Percentiles rank a stretch among this genome's conserved stretches.
phyloP scores from a whole-genome alignment of 2,329 filamentous ascomycete species.

The Aspergillus uvarum region DNA sequence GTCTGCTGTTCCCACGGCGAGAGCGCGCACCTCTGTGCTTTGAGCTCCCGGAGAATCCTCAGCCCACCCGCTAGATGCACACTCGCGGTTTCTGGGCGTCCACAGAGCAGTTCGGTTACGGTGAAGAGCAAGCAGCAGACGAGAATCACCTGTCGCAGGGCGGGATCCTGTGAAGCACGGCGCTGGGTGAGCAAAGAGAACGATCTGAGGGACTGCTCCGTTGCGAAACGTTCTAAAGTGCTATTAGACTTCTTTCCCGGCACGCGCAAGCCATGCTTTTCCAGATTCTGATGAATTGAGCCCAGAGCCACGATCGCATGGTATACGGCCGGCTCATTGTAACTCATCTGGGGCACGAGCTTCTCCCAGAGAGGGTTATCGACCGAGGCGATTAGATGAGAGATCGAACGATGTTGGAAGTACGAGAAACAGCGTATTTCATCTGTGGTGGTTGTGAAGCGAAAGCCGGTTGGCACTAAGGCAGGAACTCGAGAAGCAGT shows the following conservation, averaged over 20 bases:
- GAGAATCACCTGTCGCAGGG: conserved; percentile 4
- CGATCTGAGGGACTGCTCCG: conserved; percentile 6
- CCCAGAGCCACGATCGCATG: conserved; percentile 12
- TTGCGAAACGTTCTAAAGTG: conserved; percentile 8
- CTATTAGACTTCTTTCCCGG: background rate
- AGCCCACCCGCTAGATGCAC: background rate
- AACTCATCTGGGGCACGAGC: conserved; percentile 1
- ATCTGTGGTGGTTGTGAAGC: conserved; percentile 14
- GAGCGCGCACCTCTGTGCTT: background rate
- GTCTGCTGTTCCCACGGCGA: background rate
- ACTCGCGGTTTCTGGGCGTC: background rate
- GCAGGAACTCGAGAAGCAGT: background rate
- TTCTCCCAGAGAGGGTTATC: conserved; percentile 12
- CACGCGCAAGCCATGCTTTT: background rate
- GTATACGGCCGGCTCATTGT: conserved; percentile 10
- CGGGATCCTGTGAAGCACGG: conserved; percentile 8
- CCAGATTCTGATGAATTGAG: conserved; percentile 3
- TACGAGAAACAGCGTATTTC: conserved; percentile 23
- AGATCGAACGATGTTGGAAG: conserved; percentile 17
- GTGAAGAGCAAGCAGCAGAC: conserved; percentile 12
- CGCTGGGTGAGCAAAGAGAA: conserved; percentile 4
- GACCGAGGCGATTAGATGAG: conserved; percentile 15
- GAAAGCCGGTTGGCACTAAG: background rate
- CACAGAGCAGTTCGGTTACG: background rate
- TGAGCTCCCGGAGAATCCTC: background rate